phyloP scores from a whole-genome alignment of 1,284 basidiomycete genomes.

The Amylostereum chailletii region DNA sequence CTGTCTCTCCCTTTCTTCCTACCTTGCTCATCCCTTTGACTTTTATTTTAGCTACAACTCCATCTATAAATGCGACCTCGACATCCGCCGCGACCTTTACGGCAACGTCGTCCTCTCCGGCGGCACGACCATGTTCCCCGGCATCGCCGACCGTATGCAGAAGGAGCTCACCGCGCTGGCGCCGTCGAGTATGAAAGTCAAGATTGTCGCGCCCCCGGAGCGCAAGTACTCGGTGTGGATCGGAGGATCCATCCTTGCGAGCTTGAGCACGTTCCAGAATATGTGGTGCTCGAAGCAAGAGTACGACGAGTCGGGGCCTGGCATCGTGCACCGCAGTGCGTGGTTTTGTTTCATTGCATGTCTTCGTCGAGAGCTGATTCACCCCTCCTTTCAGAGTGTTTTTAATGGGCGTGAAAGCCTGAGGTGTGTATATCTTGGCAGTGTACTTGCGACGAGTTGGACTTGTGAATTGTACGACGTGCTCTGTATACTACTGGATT shows the following conservation, averaged over 20 bases:
- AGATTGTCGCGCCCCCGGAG: slow-evolving; percentile 89
- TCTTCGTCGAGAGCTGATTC: neutral
- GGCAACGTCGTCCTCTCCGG: slow-evolving; percentile 93
- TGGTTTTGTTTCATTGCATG: slow-evolving; percentile 3
- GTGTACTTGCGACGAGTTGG: no score
- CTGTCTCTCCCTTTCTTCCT: neutral
- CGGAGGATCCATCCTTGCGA: slow-evolving; percentile 95
- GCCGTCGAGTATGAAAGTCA: slow-evolving; percentile 88
- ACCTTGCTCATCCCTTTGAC: neutral
- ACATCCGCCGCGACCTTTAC: slow-evolving; percentile 86
- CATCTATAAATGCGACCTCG: slow-evolving; percentile 72
- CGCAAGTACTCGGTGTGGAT: slow-evolving; percentile 97
- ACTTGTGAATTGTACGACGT: no score
- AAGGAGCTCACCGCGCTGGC: slow-evolving; percentile 89
- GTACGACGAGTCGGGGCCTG: slow-evolving; percentile 83
- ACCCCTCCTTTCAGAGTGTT: neutral
- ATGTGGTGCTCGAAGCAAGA: slow-evolving; percentile 90
- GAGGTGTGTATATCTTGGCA: no score
- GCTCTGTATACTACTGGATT: no score
- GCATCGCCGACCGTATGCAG: slow-evolving; percentile 96
- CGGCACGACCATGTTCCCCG: slow-evolving; percentile 96
- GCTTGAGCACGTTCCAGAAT: slow-evolving; percentile 93
- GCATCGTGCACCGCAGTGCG: slow-evolving; percentile 72
- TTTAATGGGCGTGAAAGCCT: neutral
- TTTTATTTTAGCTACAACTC: slow-evolving; percentile 66